Conservation (phyloP, 2,329 filamentous ascomycete species). For the Apiospora pterosperma region DNA sequence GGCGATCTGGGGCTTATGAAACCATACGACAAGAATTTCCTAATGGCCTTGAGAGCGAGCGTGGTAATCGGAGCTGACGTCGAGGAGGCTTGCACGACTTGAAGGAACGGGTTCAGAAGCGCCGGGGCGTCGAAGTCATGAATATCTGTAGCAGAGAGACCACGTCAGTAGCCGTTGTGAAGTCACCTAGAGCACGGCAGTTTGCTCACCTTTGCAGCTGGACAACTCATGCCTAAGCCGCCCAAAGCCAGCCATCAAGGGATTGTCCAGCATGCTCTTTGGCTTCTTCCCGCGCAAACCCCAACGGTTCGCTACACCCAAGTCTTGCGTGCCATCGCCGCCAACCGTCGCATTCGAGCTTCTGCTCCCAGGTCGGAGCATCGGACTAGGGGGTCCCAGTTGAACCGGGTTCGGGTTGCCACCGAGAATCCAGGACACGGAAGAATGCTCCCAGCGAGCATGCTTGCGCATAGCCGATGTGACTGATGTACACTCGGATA, state of each 20-base stretch:
- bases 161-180: neutral
- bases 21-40: slow-evolving; percentile 95
- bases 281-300: slow-evolving; percentile 91
- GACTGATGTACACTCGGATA: slow-evolving; percentile 98
- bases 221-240: slow-evolving; percentile 85
- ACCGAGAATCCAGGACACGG: slow-evolving; percentile 91
- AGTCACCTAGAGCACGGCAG: neutral
- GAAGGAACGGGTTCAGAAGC: slow-evolving; percentile 87
- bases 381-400: slow-evolving; percentile 44
- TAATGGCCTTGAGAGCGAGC: slow-evolving; percentile 86
- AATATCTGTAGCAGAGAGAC: slow-evolving; percentile 60
- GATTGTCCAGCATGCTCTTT: slow-evolving; percentile 96
- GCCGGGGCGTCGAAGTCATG: slow-evolving; percentile 83
- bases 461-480: slow-evolving; percentile 98
- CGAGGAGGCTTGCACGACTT: slow-evolving; percentile 93
- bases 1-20: slow-evolving; percentile 82
- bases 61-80: slow-evolving; percentile 96
- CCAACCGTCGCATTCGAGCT: slow-evolving; percentile 28
- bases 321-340: slow-evolving; percentile 46
- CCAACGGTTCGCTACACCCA: slow-evolving; percentile 77
- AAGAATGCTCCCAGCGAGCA: slow-evolving; percentile 92
- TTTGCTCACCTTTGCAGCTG: slow-evolving; percentile 66
- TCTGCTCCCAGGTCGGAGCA: slow-evolving; percentile 39
- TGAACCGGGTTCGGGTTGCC: slow-evolving; percentile 61
- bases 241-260: slow-evolving; percentile 91